Evolutionary conservation across 208 protist species (phyloP), one percentile per base, ranked within the genome.

Genomic region (Acanthamoeba rhysodes): DNA sequence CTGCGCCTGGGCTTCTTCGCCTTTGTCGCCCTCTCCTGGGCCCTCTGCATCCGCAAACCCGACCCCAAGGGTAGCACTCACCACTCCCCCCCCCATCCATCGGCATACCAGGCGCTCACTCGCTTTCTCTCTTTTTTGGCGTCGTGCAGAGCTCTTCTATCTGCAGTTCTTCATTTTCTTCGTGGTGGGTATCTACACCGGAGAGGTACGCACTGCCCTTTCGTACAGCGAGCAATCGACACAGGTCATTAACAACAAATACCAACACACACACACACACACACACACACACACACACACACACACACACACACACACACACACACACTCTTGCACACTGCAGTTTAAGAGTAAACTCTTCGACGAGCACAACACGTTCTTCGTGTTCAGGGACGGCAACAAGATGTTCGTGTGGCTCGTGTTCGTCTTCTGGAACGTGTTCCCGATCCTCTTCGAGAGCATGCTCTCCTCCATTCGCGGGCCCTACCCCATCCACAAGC

Each of bases 131-230:
- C 57, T 45, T 22, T 27, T 92, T 70, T 41, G 1, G 1, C n/a
- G 22, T 24, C 12, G 9, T 53, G 22, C 50, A 92, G 85, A 92
- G 57, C 53, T 92, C 8, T 92, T 92, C 29, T 92, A 92, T 32
- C 53, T 92, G 27, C 85, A 92, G 24, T 92, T 92, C 41, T 92
- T 74, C 85, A 92, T 92, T 53, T 92, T 92, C 57, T 92, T 92
- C 85, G 29, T 92, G 8, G 53, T 74, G 12, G 85, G 85, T 3
- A 66, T 74, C 85, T 92, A 74, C 62, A 74, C 62, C 24, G 62
- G 59, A 48, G 85, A 92, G 85, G 85, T 92, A 92, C 18, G 24
- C 59, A 66, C 37, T 92, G 37, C 2, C 37, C 37, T 41, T 4
- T 41, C 37, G 37, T 41, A n/a, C n/a, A 41, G 37, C 37, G 37